Evolutionary conservation across 1,139 yeast genomes (phyloP).

Genomic region (Hemisphaericaspora xylanilytica): DNA sequence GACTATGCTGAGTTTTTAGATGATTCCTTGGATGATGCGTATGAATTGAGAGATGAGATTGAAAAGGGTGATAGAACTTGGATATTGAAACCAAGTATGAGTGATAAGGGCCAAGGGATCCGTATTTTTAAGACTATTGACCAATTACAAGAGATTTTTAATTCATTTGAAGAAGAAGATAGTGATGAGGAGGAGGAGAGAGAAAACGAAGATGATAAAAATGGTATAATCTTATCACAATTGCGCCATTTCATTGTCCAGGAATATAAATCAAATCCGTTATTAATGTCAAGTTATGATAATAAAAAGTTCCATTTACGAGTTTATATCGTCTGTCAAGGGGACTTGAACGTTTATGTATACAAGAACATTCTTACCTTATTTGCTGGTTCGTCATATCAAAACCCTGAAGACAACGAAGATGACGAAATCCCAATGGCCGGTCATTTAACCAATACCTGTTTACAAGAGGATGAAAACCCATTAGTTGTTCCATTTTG

Average conservation of each 20-base stretch:
- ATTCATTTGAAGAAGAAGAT: constrained; percentile 74
- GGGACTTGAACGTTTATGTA: constrained; percentile 74
- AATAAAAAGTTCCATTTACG: constrained; percentile 84
- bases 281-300: constrained; percentile 59
- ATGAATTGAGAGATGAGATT: constrained; percentile 79
- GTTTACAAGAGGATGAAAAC: constrained; percentile 60
- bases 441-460: constrained; percentile 90
- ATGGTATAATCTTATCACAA: constrained; percentile 78
- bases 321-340: constrained; percentile 75
- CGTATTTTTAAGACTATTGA: constrained; percentile 73
- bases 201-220: constrained; percentile 27
- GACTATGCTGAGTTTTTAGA: constrained; percentile 96
- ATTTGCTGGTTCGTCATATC: constrained; percentile 63
- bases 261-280: constrained; percentile 66
- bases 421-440: constrained; percentile 43
- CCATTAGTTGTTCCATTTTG: constrained; percentile 67
- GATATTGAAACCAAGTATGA: constrained; percentile 95
- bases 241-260: constrained; percentile 89
- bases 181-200: constrained; percentile 50
- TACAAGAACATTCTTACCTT: constrained; percentile 75
- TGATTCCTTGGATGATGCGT: constrained; percentile 87
- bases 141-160: constrained; percentile 78
- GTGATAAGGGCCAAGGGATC: constrained; percentile 96
- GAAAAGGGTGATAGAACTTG: constrained; percentile 64
- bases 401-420: constrained; percentile 31